Base-by-base conservation (phyloP, 1,139 yeast species). In the Hansenula lynferdii region DNA sequence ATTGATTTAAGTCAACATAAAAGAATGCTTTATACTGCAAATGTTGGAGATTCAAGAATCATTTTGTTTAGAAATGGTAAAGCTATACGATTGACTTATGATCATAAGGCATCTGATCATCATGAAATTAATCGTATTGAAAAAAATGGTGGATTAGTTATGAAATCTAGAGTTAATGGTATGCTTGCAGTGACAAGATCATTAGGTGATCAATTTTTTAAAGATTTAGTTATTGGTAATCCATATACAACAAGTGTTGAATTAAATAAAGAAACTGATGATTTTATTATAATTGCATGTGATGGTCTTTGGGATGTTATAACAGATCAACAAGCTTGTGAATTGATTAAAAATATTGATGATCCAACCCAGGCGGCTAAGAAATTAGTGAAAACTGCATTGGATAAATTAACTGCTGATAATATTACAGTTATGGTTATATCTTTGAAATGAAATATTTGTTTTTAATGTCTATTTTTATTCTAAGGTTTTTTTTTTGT, bases 301-400 rank as follows among this genome's bases (percentile, higher is more conserved):
- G 97, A 90, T 60, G 97, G 97, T 0, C 67, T 90, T 12, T 90
- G 97, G 97, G 97, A 90, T 58, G 96, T 90, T 3, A 71, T 90
- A 38, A 70, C 79, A 7, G 97, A 90, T 54, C 80, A 79, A 46
- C 75, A 75, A 40, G 97, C 97, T 0, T 85, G 94, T 43, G 80
- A 81, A 40, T 61, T 81, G 51, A 80, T 86, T 6, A 67, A 73
- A 28, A 74, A 73, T 28, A 62, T 71, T 12, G 47, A 54, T 14
- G 80, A 79, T 49, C 84, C 95, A 1, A 74, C 77, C 40, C 62
- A 61, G 31, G 96, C 95, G 0, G 83, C 95, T 11, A 72, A 75
- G 46, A 66, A 64, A 27, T 66, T 90, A 42, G 86, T 94, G 42
- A 75, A 77, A 43, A 72, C 77, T 51, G 97, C 99, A 1, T 70